Conservation (phyloP, 1,284 basidiomycete species). For the Rugosomyces carneus region DNA sequence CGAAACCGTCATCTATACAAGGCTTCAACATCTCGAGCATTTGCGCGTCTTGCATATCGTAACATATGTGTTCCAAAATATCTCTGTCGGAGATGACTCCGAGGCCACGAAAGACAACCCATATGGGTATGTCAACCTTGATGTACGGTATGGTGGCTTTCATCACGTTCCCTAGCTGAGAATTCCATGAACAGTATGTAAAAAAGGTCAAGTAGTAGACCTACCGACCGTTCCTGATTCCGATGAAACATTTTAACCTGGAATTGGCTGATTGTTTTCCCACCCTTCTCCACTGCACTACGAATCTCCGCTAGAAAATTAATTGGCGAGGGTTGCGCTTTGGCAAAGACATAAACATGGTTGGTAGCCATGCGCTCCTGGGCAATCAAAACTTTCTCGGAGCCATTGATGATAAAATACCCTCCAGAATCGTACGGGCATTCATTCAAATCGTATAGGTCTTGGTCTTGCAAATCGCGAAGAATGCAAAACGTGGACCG, state of each 20-base stretch:
- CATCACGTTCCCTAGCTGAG: constrained; percentile 86
- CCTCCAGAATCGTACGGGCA: constrained; percentile 98
- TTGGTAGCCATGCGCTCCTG: constrained; percentile 99
- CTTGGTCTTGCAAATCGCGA: constrained; percentile 70
- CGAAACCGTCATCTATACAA: constrained; percentile 97
- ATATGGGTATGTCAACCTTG: constrained; percentile 97
- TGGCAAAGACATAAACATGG: constrained; percentile 99
- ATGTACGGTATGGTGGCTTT: constrained; percentile 98
- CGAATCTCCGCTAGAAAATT: constrained; percentile 97
- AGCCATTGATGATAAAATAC: constrained; percentile 99
- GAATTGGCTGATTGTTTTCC: constrained; percentile 97
- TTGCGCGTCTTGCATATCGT: constrained; percentile 92
- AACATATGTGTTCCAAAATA: constrained; percentile 97
- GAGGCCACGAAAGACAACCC: constrained; percentile 97
- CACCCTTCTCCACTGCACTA: constrained; percentile 96
- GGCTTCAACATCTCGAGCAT: constrained; percentile 99
- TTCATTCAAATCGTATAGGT: constrained; percentile 89
- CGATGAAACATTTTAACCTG: constrained; percentile 97
- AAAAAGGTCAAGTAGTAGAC: constrained; percentile 23
- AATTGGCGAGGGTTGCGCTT: constrained; percentile 94
- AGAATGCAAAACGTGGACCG: constrained; percentile 95
- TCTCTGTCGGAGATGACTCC: constrained; percentile 98
- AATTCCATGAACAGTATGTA: constrained; percentile 1
- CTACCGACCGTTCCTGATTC: constrained; percentile 79
- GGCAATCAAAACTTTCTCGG: constrained; percentile 98